Evolutionary conservation across 306 rosid species (phyloP), one percentile per base, ranked within the genome.

Genomic region (Dryas octopetala): DNA sequence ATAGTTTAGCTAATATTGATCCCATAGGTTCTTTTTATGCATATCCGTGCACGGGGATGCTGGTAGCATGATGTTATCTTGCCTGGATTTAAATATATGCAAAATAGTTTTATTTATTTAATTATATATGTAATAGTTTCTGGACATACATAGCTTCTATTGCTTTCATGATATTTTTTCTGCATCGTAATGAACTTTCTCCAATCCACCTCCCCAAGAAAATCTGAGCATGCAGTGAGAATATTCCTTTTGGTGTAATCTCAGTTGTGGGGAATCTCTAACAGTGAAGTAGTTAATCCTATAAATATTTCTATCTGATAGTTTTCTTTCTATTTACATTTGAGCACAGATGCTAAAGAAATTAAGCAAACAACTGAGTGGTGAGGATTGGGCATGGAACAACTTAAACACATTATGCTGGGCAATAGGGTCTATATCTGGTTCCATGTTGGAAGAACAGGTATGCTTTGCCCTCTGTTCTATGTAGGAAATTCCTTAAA

Each of bases 321-420:
- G 9, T 63, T 43, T n/a, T 59, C 53, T 44, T 45, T 45, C 17
- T 26, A 23, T 26, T 15, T 58, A 32, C 41, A 8, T 57, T 45
- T 38, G 68, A 67, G 70, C 46, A 52, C 89, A 96, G 99, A 96
- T 96, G 99, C 87, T 96, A 77, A 96, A 76, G 91, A 96, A 96
- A 72, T 83, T 96, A 72, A 96, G 92, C 79, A 92, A 90, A 68
- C 99, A 96, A 64, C 88, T 96, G 50, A 96, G 89, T 77, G 99
- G 99, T 5, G 99, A 96, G 86, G 98, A 96, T 83, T 96, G 99
- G 98, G 85, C 95, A 65, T 96, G 99, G 99, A 96, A 92, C 87
- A 96, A 92, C 86, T 85, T 96, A 77, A 96, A 96, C 85, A 96
- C 99, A 8, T 80, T 96, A 38, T 96, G 99, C 79, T 96, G 99